Conservation (phyloP, 208 protist species). For the Leishmania major region DNA sequence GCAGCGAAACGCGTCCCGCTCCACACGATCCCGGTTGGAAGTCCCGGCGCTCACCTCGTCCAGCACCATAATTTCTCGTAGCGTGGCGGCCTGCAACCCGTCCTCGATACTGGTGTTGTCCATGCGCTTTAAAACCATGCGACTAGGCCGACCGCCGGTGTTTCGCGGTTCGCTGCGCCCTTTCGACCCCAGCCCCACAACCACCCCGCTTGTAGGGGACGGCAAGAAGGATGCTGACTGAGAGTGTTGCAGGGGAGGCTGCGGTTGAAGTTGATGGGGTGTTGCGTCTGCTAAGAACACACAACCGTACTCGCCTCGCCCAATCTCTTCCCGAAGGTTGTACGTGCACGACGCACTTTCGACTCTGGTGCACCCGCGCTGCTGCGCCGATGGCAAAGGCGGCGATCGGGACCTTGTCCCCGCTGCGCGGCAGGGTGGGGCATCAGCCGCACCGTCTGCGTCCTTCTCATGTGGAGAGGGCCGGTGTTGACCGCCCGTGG, state of each 20-base stretch:
- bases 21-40: slow-evolving; percentile 13
- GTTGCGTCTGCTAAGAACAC: slow-evolving; percentile 89
- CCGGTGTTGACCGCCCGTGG: background rate
- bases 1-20: slow-evolving; percentile 21
- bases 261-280: background rate
- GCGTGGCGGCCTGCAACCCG: slow-evolving; percentile 82
- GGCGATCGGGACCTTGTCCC: background rate
- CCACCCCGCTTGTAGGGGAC: background rate
- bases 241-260: background rate
- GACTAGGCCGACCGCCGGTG: background rate
- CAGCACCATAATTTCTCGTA: slow-evolving; percentile 92
- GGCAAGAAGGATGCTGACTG: background rate
- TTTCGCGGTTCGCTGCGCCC: background rate
- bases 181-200: background rate
- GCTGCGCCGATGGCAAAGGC: background rate
- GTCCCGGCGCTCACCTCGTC: slow-evolving; percentile 81
- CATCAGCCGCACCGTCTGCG: background rate
- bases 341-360: slow-evolving; percentile 33
- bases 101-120: slow-evolving; percentile 69
- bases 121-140: slow-evolving; percentile 87
- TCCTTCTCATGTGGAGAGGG: background rate
- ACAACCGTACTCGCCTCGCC: slow-evolving; percentile 96
- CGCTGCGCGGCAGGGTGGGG: background rate
- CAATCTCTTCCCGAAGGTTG: slow-evolving; percentile 91
- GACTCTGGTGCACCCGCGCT: background rate